phyloP scores from a whole-genome alignment of 2,329 filamentous ascomycete genomes.

The Sporothrix mexicana region DNA sequence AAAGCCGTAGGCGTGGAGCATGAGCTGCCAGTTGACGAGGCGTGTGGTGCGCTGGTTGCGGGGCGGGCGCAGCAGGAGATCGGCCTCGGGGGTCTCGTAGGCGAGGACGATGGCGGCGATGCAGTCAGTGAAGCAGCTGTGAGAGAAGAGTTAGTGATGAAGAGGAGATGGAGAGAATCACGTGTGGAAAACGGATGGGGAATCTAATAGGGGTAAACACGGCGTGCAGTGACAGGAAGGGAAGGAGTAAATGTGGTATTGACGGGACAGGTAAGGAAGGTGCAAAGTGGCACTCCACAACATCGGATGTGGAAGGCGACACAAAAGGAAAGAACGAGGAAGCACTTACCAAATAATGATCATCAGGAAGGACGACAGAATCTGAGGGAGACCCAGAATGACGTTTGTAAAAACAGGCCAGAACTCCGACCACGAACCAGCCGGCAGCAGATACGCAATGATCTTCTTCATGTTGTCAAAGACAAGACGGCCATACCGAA shows the following conservation, averaged over 20 bases:
- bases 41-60: slow-evolving; percentile 58
- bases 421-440: slow-evolving; percentile 62
- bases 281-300: background rate
- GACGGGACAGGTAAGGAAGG: background rate
- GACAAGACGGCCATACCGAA: slow-evolving; percentile 52
- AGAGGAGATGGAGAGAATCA: no score
- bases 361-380: slow-evolving; percentile 60
- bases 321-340: background rate
- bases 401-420: slow-evolving; percentile 63
- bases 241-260: background rate
- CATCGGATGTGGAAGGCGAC: background rate
- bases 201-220: background rate
- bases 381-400: slow-evolving; percentile 60
- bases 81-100: slow-evolving; percentile 62
- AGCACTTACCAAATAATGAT: slow-evolving; percentile 55
- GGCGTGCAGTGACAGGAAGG: background rate
- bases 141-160: background rate
- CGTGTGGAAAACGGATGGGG: no score
- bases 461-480: slow-evolving; percentile 53
- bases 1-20: slow-evolving; percentile 59
- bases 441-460: slow-evolving; percentile 55
- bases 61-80: slow-evolving; percentile 57
- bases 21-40: slow-evolving; percentile 59
- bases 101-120: slow-evolving; percentile 58
- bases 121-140: slow-evolving; percentile 58